A percentile compares a stretch with the other conserved stretches of the same genome.
These are phyloP conservation scores for Rhodamnia rubescens DNA, from an alignment of 345 rosid genomes.

Conservation along the genomic window DNA sequence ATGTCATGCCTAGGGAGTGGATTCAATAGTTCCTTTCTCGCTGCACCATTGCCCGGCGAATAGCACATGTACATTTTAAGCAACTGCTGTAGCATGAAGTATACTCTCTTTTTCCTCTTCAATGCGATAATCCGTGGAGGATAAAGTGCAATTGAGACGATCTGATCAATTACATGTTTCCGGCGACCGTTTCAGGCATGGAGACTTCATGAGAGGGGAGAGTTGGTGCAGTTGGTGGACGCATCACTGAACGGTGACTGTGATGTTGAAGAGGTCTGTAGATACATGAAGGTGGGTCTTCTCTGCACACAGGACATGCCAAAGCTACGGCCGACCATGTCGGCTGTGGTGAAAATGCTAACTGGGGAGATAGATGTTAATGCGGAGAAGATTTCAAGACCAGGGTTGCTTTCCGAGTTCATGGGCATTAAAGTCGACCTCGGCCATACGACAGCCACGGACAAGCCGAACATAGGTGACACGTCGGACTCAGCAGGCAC, in stretches of 20 bases:
- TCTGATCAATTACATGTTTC: neutral
- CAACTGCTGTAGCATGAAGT: neutral
- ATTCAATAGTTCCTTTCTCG: neutral
- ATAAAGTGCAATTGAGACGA: neutral
- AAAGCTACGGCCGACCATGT: slow-evolving; percentile 46
- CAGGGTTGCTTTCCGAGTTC: slow-evolving; percentile 37
- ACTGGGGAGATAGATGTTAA: slow-evolving; percentile 22
- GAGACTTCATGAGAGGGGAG: slow-evolving; percentile 16
- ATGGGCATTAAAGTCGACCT: slow-evolving; percentile 7
- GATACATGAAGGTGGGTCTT: slow-evolving; percentile 40
- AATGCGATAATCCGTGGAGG: neutral
- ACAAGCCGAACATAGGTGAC: neutral
- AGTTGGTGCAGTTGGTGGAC: slow-evolving; percentile 27
- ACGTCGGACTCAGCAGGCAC: neutral
- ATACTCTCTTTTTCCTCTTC: neutral
- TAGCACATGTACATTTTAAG: neutral
- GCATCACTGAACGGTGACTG: slow-evolving; percentile 17
- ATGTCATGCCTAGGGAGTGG: neutral
- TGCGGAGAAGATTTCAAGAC: slow-evolving; percentile 25
- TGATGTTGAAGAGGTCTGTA: slow-evolving; percentile 27
- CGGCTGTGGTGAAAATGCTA: slow-evolving; percentile 37
- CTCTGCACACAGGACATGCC: slow-evolving; percentile 62
- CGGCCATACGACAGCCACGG: neutral
- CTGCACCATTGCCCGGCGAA: neutral
- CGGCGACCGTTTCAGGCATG: slow-evolving; percentile 27